These are phyloP conservation scores for Mortierella hygrophila DNA, from an alignment of 192 early-diverging fungal genomes.

Conservation along the genomic window DNA sequence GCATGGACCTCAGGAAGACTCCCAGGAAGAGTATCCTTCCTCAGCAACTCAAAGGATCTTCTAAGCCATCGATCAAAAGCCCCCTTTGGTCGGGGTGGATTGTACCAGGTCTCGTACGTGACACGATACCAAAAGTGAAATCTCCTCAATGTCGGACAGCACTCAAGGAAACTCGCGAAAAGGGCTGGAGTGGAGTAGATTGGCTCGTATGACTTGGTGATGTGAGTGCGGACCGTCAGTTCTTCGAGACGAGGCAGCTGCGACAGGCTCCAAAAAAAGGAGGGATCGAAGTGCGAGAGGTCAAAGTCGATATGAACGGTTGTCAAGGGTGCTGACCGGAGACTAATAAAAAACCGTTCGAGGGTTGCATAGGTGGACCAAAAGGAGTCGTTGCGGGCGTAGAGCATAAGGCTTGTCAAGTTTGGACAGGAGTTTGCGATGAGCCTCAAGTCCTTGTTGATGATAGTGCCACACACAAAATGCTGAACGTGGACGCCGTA, in stretches of 20 bases:
- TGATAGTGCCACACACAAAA: background rate
- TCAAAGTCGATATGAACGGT: constrained; percentile 24
- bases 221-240: background rate
- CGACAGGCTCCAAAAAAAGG: constrained; percentile 34
- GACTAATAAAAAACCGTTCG: constrained; percentile 10
- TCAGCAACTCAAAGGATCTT: background rate
- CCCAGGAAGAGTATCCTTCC: no score
- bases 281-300: constrained; percentile 17
- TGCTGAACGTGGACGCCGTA: constrained; percentile 9
- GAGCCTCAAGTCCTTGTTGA: constrained; percentile 9
- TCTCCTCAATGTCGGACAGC: constrained; percentile 8
- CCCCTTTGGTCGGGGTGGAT: background rate
- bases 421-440: constrained; percentile 11
- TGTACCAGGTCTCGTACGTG: background rate
- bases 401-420: background rate
- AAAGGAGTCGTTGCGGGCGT: constrained; percentile 1
- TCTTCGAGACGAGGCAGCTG: constrained; percentile 9
- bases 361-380: constrained; percentile 13
- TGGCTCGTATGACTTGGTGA: constrained; percentile 9
- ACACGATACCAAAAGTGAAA: background rate
- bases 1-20: background rate
- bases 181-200: background rate
- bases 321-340: background rate
- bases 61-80: constrained; percentile 5
- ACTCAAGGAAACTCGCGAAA: constrained; percentile 17